phyloP scores from a whole-genome alignment of 2,329 filamentous ascomycete genomes.

The Coniochaeta sp. region DNA sequence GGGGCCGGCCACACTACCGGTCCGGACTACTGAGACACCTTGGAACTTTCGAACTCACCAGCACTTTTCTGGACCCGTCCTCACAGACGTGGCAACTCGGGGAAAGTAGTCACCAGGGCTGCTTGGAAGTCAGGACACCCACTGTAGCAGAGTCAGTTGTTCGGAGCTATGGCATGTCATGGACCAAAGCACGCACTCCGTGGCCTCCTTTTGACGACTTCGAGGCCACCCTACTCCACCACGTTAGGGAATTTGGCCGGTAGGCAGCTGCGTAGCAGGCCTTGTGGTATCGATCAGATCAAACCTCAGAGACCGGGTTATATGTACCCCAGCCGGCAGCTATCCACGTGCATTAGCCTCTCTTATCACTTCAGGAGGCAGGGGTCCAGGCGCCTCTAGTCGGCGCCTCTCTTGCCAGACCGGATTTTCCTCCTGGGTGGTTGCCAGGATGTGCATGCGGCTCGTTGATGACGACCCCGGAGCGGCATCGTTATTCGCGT shows the following conservation, averaged over 20 bases:
- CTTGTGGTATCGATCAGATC: not conserved
- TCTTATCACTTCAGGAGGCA: not conserved
- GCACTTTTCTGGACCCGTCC: too few species aligned
- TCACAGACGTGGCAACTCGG: too few species aligned
- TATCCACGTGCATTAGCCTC: not conserved
- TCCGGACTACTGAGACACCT: too few species aligned
- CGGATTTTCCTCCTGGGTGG: not conserved
- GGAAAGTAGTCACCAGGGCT: not conserved
- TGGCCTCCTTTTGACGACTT: not conserved
- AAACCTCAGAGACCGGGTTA: not conserved
- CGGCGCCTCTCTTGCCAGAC: not conserved
- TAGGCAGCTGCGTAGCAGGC: not conserved
- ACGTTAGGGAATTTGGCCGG: not conserved
- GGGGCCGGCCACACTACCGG: too few species aligned
- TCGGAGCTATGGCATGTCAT: not conserved
- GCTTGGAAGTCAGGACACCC: not conserved
- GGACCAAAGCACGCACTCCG: not conserved
- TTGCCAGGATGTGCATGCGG: not conserved
- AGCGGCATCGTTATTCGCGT: not conserved
- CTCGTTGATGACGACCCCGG: not conserved
- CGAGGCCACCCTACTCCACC: not conserved
- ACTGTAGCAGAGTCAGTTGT: not conserved
- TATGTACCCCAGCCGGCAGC: not conserved
- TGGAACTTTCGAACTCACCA: not conserved
- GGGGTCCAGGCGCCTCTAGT: not conserved